A percentile compares a stretch with the other conserved stretches of the same genome.
Conservation (phyloP, 768 basidiomycete species). For the Lactarius evosmus region DNA sequence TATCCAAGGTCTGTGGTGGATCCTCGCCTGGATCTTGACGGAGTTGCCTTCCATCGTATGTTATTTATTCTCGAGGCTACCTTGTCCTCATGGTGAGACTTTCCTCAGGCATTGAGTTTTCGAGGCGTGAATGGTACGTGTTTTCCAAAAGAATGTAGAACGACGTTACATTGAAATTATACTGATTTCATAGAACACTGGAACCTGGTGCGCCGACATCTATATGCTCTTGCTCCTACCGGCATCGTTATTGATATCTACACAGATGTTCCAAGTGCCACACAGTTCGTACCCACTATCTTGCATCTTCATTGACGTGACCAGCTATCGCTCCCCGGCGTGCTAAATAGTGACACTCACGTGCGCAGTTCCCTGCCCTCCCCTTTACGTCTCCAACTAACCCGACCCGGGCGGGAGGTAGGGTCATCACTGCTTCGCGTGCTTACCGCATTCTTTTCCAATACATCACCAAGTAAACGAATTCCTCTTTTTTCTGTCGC, state of each 20-base stretch:
- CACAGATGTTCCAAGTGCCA: slow-evolving; percentile 22
- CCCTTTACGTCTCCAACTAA: not conserved
- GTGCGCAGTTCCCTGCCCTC: not conserved
- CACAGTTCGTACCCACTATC: slow-evolving; percentile 21
- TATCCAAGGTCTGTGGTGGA: slow-evolving; percentile 15
- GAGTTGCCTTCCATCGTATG: slow-evolving; percentile 17
- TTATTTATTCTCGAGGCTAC: not conserved
- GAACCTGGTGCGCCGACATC: slow-evolving; percentile 18
- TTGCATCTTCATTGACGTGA: slow-evolving; percentile 9
- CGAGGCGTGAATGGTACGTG: slow-evolving; percentile 10
- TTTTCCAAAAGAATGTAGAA: not conserved
- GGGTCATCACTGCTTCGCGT: slow-evolving; percentile 17
- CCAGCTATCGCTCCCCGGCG: not conserved
- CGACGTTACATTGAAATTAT: not conserved
- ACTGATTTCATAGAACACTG: slow-evolving; percentile 2
- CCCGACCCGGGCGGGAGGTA: not conserved
- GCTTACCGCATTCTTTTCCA: slow-evolving; percentile 21
- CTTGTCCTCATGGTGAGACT: not conserved
- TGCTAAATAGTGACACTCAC: slow-evolving; percentile 16
- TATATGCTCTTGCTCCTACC: not conserved
- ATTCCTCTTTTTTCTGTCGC: not conserved
- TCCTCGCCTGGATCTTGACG: slow-evolving; percentile 11
- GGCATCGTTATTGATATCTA: not conserved
- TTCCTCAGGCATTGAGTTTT: slow-evolving; percentile 8
- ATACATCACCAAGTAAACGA: slow-evolving; percentile 13